These are phyloP conservation scores for Chenopodium album DNA, from an alignment of 148 eudicot genomes.

Conservation along the genomic window DNA sequence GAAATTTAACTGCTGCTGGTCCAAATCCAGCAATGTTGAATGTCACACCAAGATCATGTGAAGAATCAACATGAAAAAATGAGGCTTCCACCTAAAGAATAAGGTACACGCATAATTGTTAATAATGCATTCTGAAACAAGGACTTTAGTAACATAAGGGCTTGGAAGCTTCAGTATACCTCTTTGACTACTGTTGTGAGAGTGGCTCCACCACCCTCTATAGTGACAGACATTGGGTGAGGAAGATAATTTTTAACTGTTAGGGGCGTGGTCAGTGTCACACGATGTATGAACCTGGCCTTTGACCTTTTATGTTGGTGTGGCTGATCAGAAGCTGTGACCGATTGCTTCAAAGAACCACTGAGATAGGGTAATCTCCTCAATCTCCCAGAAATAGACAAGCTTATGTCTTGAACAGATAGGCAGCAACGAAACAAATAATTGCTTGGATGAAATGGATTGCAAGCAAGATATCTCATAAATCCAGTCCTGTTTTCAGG, in stretches of 20 bases:
- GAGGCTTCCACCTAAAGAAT: conserved; percentile 70
- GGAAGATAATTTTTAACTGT: conserved; percentile 81
- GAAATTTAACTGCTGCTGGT: conserved; percentile 67
- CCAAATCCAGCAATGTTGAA: conserved; percentile 61
- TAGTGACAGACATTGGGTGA: conserved; percentile 51
- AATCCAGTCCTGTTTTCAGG: conserved; percentile 61
- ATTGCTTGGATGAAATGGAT: conserved; percentile 89
- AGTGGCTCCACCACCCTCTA: conserved; percentile 79
- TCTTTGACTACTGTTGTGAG: conserved; percentile 52
- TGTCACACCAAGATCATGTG: conserved; percentile 73
- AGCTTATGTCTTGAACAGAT: conserved; percentile 63
- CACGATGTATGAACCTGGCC: conserved; percentile 66
- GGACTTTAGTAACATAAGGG: background rate
- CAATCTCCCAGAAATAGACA: conserved; percentile 48
- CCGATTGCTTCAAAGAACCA: conserved; percentile 35
- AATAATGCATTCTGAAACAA: background rate
- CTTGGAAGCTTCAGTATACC: conserved; percentile 42
- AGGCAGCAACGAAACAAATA: conserved; percentile 92
- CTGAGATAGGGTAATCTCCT: conserved; percentile 33
- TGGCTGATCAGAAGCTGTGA: conserved; percentile 26
- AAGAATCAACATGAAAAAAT: conserved; percentile 84
- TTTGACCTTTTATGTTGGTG: conserved; percentile 36
- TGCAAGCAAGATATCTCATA: conserved; percentile 85
- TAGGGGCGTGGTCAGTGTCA: conserved; percentile 67
- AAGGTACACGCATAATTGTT: background rate